These are phyloP conservation scores for Psilocybe subaeruginosa DNA, from an alignment of 768 basidiomycete genomes.

Conservation along the genomic window DNA sequence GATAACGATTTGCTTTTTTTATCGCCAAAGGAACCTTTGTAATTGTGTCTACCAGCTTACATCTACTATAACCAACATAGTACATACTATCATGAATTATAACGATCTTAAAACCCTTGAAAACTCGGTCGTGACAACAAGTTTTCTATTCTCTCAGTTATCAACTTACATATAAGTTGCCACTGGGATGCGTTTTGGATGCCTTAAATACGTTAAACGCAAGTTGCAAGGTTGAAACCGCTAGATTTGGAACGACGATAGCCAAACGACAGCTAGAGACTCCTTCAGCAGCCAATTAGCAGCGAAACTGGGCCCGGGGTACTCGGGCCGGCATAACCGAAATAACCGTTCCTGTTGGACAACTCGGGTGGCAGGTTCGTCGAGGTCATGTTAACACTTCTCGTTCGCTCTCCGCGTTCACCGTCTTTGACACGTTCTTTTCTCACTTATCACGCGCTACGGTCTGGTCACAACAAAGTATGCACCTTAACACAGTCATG, in stretches of 20 bases:
- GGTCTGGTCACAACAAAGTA: conserved; percentile 49
- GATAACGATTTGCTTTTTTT: neutral
- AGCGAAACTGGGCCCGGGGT: too few relatives aligned
- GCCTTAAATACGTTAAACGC: too few relatives aligned
- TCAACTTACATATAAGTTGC: too few relatives aligned
- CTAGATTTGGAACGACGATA: too few relatives aligned
- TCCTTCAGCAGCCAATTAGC: too few relatives aligned
- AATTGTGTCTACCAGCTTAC: neutral
- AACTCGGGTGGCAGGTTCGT: neutral
- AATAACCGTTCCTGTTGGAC: too few relatives aligned
- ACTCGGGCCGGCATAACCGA: too few relatives aligned
- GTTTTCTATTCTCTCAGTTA: too few relatives aligned
- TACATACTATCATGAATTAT: neutral
- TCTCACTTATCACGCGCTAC: conserved; percentile 15
- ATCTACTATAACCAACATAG: neutral
- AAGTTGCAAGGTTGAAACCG: too few relatives aligned
- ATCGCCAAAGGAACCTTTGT: neutral
- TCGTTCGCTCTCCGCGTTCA: conserved; percentile 7
- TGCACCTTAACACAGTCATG: neutral
- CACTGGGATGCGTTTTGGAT: too few relatives aligned
- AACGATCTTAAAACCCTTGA: neutral
- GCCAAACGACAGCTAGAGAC: too few relatives aligned
- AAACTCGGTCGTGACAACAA: neutral
- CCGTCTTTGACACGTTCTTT: conserved; percentile 14
- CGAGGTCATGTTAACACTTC: conserved; percentile 5